Conservation (phyloP, 2,329 filamentous ascomycete species). For the Fusarium illudens region DNA sequence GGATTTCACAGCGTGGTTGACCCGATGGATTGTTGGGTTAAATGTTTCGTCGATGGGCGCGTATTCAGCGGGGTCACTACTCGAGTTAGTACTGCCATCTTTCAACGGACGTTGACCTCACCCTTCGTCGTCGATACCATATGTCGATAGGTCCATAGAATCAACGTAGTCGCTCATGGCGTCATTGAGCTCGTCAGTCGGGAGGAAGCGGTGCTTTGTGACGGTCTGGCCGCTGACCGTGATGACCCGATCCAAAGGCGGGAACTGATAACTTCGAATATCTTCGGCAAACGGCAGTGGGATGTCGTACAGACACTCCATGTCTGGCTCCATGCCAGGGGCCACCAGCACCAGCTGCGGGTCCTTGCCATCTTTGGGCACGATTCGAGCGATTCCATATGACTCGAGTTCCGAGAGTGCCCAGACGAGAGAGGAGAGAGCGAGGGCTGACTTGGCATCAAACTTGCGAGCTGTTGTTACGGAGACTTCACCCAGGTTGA, state of each 20-base stretch:
- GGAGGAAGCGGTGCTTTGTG: slow-evolving; percentile 84
- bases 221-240: slow-evolving; percentile 85
- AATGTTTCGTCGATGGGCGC: slow-evolving; percentile 82
- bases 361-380: slow-evolving; percentile 82
- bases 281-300: slow-evolving; percentile 95
- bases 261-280: slow-evolving; percentile 87
- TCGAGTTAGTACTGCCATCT: slow-evolving; percentile 20
- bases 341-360: slow-evolving; percentile 81
- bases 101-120: slow-evolving; percentile 47
- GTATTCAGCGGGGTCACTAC: slow-evolving; percentile 68
- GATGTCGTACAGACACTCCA: slow-evolving; percentile 88
- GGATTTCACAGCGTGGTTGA: slow-evolving; percentile 85
- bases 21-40: slow-evolving; percentile 85
- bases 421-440: slow-evolving; percentile 88
- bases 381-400: slow-evolving; percentile 86
- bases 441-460: slow-evolving; percentile 84
- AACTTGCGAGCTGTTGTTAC: slow-evolving; percentile 79
- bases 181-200: slow-evolving; percentile 74
- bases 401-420: slow-evolving; percentile 85
- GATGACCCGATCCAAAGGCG: slow-evolving; percentile 85
- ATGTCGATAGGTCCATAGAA: slow-evolving; percentile 83
- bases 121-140: slow-evolving; percentile 79
- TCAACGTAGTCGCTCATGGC: slow-evolving; percentile 95
- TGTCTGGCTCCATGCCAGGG: slow-evolving; percentile 78
- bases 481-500: slow-evolving; percentile 83